Evolutionary conservation across 495 filamentous ascomycete species (phyloP), one percentile per base, ranked within the genome.

Genomic region (Trichoderma virens): DNA sequence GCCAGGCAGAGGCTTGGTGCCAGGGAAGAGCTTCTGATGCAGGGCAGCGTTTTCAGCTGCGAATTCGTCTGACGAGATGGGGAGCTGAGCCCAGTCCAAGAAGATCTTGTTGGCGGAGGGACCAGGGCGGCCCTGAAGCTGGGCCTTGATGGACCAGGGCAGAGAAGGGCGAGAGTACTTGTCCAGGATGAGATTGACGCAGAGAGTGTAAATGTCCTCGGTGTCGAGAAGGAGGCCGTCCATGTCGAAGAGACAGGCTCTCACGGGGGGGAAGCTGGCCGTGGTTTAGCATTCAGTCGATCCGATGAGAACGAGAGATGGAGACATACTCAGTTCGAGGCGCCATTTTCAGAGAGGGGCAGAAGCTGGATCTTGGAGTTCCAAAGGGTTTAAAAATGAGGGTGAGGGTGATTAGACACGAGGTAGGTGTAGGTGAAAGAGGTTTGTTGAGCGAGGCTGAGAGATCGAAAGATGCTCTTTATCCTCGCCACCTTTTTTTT

Each of bases 241-340:
- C 92, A 98, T 96, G 81, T 98, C 94, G 72, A 99, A 99, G 65
- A 99, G 87, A 77, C 92, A 97, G 65, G 94, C 94, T 64, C 91
- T 85, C 64, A 98, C 84, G 59, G 88, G 87, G 28, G 91, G 91
- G 70, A 87, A 82, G 66, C 87, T 90, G 65, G 35, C 38, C 28
- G n/a, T 20, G 38, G 34, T 43, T 59, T 39, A 59, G 62, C 31
- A 32, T 27, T 54, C 43, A 56, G 30, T 9, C n/a, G 62, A 5
- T 27, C 61, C 14, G 32, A 27, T 62, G 69, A 70, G 23, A 39
- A 30, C 11, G 20, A 23, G 67, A 62, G 61, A 70, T 59, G 45
- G 18, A 41, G 65, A 20, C 76, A 63, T 76, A 76, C 79, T 80
- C 74, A 9, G 73, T 78, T 41, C 68, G 72, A 8, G 75, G 73